Conservation (phyloP, 306 rosid species). For the Fragaria ananassa region DNA sequence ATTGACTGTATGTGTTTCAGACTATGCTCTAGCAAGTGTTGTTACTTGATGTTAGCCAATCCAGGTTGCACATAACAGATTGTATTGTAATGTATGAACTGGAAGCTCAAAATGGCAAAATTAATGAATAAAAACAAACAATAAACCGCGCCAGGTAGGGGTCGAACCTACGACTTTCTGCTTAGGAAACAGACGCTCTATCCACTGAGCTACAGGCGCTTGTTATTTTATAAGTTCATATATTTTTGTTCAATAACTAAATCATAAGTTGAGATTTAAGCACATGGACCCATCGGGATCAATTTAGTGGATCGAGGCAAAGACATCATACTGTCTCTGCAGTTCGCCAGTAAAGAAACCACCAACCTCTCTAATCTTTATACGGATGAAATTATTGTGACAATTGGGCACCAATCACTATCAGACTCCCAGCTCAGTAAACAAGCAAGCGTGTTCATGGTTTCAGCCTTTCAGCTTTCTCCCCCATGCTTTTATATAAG, state of each 20-base stretch:
- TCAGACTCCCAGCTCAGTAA: background rate
- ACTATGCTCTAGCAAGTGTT: too few species aligned
- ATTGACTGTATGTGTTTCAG: too few species aligned
- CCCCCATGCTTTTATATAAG: background rate
- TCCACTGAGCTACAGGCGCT: slow-evolving; percentile 9
- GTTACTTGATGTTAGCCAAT: too few species aligned
- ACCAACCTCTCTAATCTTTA: background rate
- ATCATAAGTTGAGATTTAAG: background rate
- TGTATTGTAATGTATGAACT: too few species aligned
- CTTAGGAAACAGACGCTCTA: too few species aligned
- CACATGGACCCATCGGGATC: background rate
- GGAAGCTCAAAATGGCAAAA: too few species aligned
- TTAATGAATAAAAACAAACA: too few species aligned
- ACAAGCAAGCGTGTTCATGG: slow-evolving; percentile 9
- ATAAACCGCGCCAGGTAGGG: too few species aligned
- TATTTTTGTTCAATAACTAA: too few species aligned
- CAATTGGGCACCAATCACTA: background rate
- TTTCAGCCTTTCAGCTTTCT: background rate
- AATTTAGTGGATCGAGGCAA: background rate
- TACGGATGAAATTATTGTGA: background rate
- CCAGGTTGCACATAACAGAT: too few species aligned
- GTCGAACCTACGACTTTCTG: too few species aligned
- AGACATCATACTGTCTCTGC: background rate
- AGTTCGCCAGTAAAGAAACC: background rate
- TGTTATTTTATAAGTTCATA: rapidly evolving